Evolutionary conservation across 2,329 filamentous ascomycete genomes (phyloP).

Genomic region (Chaetomiaceae sp.): DNA sequence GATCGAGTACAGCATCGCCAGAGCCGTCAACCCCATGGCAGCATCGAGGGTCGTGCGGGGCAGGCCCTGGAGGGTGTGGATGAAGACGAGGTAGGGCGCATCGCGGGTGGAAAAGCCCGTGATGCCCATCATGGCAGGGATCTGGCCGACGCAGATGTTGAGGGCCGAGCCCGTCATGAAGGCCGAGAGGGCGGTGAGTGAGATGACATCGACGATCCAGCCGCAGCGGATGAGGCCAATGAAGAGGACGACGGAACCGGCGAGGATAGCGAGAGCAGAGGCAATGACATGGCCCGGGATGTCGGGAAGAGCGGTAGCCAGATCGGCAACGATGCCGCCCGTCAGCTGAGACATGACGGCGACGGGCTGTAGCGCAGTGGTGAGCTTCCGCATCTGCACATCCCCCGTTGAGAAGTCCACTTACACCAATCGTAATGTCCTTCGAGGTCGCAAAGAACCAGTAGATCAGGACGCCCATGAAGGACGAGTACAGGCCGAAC

Average conservation of each 20-base stretch:
- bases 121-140: constrained; percentile 78
- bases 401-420: constrained; percentile 35
- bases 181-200: constrained; percentile 81
- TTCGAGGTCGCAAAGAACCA: constrained; percentile 99
- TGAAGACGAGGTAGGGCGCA: constrained; percentile 75
- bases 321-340: constrained; percentile 71
- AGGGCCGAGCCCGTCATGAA: constrained; percentile 97
- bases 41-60: constrained; percentile 68
- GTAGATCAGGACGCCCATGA: constrained; percentile 91
- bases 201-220: constrained; percentile 91
- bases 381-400: constrained; percentile 7
- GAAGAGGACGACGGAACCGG: constrained; percentile 70
- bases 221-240: constrained; percentile 77
- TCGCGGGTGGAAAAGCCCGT: constrained; percentile 68
- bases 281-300: constrained; percentile 65
- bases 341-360: constrained; percentile 92
- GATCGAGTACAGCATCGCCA: constrained; percentile 72
- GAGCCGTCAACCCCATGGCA: constrained; percentile 79
- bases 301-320: constrained; percentile 52
- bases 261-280: constrained; percentile 71
- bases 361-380: constrained; percentile 59
- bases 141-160: constrained; percentile 79
- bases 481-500: constrained; percentile 90
- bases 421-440: constrained; percentile 91
- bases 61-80: constrained; percentile 74